These are phyloP conservation scores for Phytophthora sp. DNA, from an alignment of 352 stramenopile species.

Conservation along the genomic window DNA sequence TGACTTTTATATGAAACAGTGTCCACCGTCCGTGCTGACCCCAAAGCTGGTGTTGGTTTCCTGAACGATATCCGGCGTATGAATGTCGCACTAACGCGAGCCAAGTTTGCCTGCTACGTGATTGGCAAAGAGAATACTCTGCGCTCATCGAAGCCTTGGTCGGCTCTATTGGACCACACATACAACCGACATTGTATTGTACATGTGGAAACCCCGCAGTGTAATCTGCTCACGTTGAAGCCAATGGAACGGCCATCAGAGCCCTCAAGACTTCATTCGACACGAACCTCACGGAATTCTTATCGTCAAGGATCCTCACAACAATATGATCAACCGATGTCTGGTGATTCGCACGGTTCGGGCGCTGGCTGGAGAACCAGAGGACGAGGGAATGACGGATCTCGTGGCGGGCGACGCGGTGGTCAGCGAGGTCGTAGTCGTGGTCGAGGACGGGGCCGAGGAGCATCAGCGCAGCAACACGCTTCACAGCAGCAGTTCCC, in stretches of 20 bases:
- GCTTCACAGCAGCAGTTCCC: constrained; percentile 26
- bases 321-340: constrained; percentile 23
- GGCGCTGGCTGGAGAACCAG: constrained; percentile 42
- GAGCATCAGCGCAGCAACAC: constrained; percentile 29
- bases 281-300: constrained; percentile 21
- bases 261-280: constrained; percentile 15
- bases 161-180: constrained; percentile 75
- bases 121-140: constrained; percentile 85
- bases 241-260: constrained; percentile 56
- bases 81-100: constrained; percentile 89
- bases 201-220: constrained; percentile 80
- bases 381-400: constrained; percentile 44
- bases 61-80: constrained; percentile 90
- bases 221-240: constrained; percentile 75
- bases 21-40: constrained; percentile 86
- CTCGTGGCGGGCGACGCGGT: constrained; percentile 30
- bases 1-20: constrained; percentile 48
- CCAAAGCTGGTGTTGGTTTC: constrained; percentile 84
- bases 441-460: constrained; percentile 36
- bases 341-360: constrained; percentile 16
- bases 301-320: constrained; percentile 24
- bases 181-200: constrained; percentile 75
- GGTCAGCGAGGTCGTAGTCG: constrained; percentile 42
- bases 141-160: constrained; percentile 86
- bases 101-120: constrained; percentile 90